Conservation (phyloP, 2,329 filamentous ascomycete genomes). For the Arachnomyces sp. region DNA sequence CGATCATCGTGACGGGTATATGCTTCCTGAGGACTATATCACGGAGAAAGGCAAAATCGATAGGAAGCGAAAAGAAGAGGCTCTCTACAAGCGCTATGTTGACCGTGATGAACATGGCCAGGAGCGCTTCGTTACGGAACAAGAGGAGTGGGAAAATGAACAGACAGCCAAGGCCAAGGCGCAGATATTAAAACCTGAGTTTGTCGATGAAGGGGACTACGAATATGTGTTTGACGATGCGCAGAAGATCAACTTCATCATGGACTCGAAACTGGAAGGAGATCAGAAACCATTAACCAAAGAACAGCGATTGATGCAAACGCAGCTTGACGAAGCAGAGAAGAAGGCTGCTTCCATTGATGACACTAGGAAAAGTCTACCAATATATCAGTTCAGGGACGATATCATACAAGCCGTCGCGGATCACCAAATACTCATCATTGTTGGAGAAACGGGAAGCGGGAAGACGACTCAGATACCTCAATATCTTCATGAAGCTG, state of each 20-base stretch:
- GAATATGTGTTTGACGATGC: constrained; percentile 88
- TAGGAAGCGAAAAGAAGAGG: constrained; percentile 77
- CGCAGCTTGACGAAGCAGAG: constrained; percentile 81
- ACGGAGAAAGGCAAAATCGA: constrained; percentile 89
- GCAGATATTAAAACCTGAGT: constrained; percentile 68
- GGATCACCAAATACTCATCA: constrained; percentile 78
- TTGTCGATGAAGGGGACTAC: constrained; percentile 74
- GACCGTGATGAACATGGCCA: constrained; percentile 81
- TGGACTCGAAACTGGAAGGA: constrained; percentile 65
- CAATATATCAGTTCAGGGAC: constrained; percentile 81
- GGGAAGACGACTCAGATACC: constrained; percentile 95
- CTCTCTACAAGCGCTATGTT: constrained; percentile 82
- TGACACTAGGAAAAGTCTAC: constrained; percentile 81
- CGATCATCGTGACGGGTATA: constrained; percentile 85
- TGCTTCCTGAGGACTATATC: constrained; percentile 90
- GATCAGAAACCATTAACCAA: constrained; percentile 64
- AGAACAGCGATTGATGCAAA: constrained; percentile 70
- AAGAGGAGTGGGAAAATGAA: constrained; percentile 92
- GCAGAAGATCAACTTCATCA: constrained; percentile 77
- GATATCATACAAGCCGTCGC: constrained; percentile 80
- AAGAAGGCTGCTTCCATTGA: constrained; percentile 82
- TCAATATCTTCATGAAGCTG: constrained; percentile 87
- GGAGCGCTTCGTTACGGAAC: constrained; percentile 84
- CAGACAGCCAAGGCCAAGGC: constrained; percentile 81
- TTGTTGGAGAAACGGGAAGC: constrained; percentile 89